Conservation (phyloP, 768 basidiomycete species). For the Psilocybe tampanensis region DNA sequence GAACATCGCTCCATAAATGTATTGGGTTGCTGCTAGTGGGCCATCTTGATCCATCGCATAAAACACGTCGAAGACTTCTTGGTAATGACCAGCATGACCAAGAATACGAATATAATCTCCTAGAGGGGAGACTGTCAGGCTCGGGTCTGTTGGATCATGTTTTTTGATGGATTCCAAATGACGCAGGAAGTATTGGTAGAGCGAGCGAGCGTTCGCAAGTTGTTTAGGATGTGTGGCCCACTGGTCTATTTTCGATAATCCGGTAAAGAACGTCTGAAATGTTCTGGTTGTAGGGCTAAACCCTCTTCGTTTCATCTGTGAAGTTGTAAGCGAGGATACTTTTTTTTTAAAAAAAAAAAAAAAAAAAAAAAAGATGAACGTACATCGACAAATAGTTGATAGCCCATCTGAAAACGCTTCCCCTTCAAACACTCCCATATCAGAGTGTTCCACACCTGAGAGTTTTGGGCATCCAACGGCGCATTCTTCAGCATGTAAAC, state of each 20-base stretch:
- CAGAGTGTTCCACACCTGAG: constrained; percentile 78
- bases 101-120: constrained; percentile 70
- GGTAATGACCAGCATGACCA: constrained; percentile 57
- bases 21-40: constrained; percentile 58
- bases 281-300: constrained; percentile 70
- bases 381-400: constrained; percentile 72
- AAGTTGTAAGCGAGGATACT: constrained; percentile 2
- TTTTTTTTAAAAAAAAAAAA: no score
- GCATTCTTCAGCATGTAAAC: constrained; percentile 66
- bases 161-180: constrained; percentile 52
- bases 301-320: constrained; percentile 86
- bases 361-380: constrained; percentile 16
- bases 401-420: constrained; percentile 58
- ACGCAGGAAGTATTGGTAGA: constrained; percentile 61
- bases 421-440: constrained; percentile 66
- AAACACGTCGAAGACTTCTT: constrained; percentile 78
- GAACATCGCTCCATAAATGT: constrained; percentile 70
- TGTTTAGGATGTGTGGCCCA: constrained; percentile 65
- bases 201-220: constrained; percentile 56
- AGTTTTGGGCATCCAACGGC: constrained; percentile 75
- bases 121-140: constrained; percentile 54
- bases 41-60: constrained; percentile 67
- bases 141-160: constrained; percentile 44
- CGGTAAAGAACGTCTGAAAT: constrained; percentile 69
- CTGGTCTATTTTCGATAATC: constrained; percentile 59